A percentile compares a stretch with the other conserved stretches of the same genome.
Conservation (phyloP, 257 asterid species). For the Leonotis leonurus region DNA sequence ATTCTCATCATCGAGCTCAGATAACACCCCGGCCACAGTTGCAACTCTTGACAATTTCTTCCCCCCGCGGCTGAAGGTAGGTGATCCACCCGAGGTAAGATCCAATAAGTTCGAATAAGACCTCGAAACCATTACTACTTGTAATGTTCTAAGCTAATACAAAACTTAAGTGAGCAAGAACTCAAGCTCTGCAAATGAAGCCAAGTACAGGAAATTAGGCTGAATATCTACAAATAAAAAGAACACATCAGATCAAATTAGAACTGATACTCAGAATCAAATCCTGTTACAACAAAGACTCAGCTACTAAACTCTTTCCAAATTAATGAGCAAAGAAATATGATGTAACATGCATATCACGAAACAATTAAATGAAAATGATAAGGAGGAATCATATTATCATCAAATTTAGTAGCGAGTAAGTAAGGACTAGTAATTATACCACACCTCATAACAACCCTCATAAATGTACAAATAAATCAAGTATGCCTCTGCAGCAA, state of each 20-base stretch:
- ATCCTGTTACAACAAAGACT: neutral
- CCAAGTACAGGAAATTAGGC: constrained; percentile 15
- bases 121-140: constrained; percentile 54
- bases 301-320: neutral
- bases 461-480: neutral
- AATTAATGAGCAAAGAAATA: neutral
- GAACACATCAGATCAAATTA: too few species aligned
- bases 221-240: too few species aligned
- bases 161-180: neutral
- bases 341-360: neutral
- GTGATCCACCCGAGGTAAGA: constrained; percentile 62
- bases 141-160: neutral
- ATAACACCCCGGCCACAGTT: constrained; percentile 67
- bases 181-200: constrained; percentile 16
- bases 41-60: constrained; percentile 64
- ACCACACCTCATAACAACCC: neutral
- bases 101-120: constrained; percentile 80
- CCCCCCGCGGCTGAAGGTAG: constrained; percentile 45
- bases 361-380: neutral
- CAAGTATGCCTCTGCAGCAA: neutral
- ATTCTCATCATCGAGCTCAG: constrained; percentile 72
- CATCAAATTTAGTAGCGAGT: constrained; percentile 1
- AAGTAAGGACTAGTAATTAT: neutral
- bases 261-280: too few species aligned
- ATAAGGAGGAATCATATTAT: neutral